Evolutionary conservation across 202 grass and related monocot genomes (phyloP).

Genomic region (Setaria viridis): DNA sequence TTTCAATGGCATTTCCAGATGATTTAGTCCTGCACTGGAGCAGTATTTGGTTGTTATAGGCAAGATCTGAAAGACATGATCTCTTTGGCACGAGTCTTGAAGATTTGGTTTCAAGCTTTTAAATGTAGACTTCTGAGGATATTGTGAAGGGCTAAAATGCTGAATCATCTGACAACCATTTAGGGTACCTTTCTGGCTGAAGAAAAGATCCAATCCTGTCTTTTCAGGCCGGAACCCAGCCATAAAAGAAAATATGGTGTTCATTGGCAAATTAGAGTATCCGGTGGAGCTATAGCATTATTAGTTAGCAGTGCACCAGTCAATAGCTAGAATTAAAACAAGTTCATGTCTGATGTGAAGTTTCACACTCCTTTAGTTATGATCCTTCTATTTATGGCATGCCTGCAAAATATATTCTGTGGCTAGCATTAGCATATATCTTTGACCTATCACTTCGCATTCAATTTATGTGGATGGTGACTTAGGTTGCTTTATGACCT

Average conservation of each 20-base stretch:
- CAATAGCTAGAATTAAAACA: not conserved
- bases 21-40: not conserved
- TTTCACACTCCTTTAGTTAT: not conserved
- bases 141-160: not conserved
- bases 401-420: not conserved
- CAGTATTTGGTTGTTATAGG: not conserved
- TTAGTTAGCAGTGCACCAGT: not conserved
- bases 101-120: not conserved
- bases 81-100: not conserved
- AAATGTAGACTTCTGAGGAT: not conserved
- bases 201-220: not conserved
- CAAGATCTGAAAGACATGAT: not conserved
- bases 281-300: not conserved
- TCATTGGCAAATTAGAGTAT: not conserved
- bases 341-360: not conserved
- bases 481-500: conserved; percentile 5
- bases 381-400: conserved; percentile 9
- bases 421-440: conserved; percentile 9
- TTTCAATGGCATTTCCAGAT: not conserved
- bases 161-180: not conserved
- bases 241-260: not conserved
- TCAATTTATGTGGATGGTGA: conserved; percentile 22
- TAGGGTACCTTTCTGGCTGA: not conserved
- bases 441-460: conserved; percentile 22
- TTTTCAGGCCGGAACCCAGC: conserved; percentile 14